Evolutionary conservation across 2,329 filamentous ascomycete species (phyloP).

Genomic region (Mollisiaceae sp.): DNA sequence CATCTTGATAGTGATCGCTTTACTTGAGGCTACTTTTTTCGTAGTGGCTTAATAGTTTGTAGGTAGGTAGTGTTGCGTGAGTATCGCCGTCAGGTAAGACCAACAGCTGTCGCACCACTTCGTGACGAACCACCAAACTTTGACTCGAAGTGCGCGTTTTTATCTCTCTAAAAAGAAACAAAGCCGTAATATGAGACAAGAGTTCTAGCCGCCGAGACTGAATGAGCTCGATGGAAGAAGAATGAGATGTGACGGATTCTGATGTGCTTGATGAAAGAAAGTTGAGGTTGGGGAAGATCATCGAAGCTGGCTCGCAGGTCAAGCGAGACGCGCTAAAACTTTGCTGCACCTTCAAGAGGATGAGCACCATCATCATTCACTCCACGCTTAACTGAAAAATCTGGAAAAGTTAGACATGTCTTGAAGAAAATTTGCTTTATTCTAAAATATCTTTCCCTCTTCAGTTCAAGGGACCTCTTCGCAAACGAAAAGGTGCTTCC

Average conservation of each 20-base stretch:
- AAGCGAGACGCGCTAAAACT: constrained; percentile 6
- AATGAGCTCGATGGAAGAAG: constrained; percentile 8
- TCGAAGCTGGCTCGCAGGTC: not conserved
- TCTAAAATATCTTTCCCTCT: not conserved
- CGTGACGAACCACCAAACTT: not conserved
- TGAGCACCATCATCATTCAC: constrained; percentile 1
- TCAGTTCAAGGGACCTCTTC: no score
- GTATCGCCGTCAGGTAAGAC: not conserved
- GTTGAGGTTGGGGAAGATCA: not conserved
- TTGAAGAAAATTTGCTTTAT: not conserved
- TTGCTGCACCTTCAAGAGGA: not conserved
- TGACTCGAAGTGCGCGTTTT: not conserved
- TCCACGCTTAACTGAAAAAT: not conserved
- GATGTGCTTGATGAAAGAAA: constrained; percentile 14
- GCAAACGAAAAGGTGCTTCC: no score
- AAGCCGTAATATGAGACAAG: not conserved
- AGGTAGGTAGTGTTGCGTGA: not conserved
- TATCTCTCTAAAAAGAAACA: not conserved
- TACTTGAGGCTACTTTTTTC: not conserved
- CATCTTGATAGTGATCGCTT: constrained; percentile 30
- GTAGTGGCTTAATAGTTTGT: not conserved
- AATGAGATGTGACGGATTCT: not conserved
- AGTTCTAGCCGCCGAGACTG: not conserved
- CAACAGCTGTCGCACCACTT: not conserved
- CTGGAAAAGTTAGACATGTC: not conserved